Conservation (phyloP, 371 early-diverging fungal genomes). For the Mortierella sp. region DNA sequence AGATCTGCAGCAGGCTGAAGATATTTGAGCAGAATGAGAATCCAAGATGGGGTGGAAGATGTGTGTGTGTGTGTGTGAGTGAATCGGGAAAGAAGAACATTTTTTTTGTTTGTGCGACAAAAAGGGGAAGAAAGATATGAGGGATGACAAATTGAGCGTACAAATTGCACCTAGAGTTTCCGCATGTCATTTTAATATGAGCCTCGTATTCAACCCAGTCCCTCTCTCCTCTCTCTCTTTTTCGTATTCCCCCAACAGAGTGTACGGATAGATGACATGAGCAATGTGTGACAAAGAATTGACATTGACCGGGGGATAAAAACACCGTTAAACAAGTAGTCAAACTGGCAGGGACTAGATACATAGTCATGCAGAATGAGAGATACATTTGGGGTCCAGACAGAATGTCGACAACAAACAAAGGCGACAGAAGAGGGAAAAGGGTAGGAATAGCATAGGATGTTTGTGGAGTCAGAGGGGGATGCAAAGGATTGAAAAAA, state of each 20-base stretch:
- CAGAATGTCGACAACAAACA: not conserved
- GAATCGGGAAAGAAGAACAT: constrained; percentile 6
- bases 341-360: constrained; percentile 8
- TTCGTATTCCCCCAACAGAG: not conserved
- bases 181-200: constrained; percentile 10
- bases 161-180: not conserved
- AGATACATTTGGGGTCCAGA: not conserved
- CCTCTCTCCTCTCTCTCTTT: not conserved
- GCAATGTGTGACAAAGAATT: constrained; percentile 11
- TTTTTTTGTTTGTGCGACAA: no score
- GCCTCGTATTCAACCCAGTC: no score
- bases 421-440: not conserved
- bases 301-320: not conserved
- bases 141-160: not conserved
- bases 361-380: constrained; percentile 4
- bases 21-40: constrained; percentile 4
- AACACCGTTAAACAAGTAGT: not conserved
- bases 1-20: not conserved
- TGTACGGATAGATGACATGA: constrained; percentile 3
- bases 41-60: no score
- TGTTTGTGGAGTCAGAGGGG: not conserved
- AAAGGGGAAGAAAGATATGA: not conserved
- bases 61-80: no score
- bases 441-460: not conserved
- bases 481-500: not conserved